phyloP scores from a whole-genome alignment of 2,329 filamentous ascomycete genomes.

The Aspergillus floridensis region DNA sequence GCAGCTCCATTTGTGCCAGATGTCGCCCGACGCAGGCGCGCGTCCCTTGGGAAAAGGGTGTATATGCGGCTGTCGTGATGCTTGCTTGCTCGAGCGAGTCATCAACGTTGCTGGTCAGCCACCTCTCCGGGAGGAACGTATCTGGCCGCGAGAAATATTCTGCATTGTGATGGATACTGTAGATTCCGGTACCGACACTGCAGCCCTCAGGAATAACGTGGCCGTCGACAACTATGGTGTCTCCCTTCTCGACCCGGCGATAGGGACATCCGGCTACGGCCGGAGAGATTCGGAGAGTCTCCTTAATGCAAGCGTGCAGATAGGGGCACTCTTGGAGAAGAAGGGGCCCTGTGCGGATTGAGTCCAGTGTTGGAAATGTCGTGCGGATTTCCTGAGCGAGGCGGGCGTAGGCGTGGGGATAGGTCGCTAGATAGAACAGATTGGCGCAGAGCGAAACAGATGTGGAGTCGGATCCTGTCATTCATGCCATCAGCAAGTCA shows the following conservation, averaged over 20 bases:
- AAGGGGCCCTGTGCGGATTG: slow-evolving; percentile 9
- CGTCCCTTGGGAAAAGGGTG: background rate
- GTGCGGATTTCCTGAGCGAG: slow-evolving; percentile 14
- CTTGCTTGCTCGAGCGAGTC: background rate
- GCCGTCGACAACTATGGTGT: slow-evolving; percentile 6
- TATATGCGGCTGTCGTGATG: background rate
- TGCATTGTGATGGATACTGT: slow-evolving; percentile 23
- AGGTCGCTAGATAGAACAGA: slow-evolving; percentile 26
- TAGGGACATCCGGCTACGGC: slow-evolving; percentile 5
- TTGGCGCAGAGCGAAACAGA: slow-evolving; percentile 16
- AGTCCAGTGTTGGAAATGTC: slow-evolving; percentile 15
- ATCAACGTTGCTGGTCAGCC: slow-evolving; percentile 47
- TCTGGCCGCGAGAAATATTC: slow-evolving; percentile 57
- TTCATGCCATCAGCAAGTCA: slow-evolving; percentile 4
- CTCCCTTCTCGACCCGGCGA: slow-evolving; percentile 7
- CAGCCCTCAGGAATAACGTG: slow-evolving; percentile 12
- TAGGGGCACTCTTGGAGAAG: slow-evolving; percentile 11
- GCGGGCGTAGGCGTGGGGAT: slow-evolving; percentile 13
- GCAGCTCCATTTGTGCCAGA: background rate
- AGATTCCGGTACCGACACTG: slow-evolving; percentile 11
- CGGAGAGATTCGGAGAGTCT: slow-evolving; percentile 13
- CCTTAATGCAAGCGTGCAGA: slow-evolving; percentile 14
- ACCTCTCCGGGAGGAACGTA: slow-evolving; percentile 59
- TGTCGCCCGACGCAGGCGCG: background rate
- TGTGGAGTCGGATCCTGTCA: slow-evolving; percentile 29